Evolutionary conservation across 2,329 filamentous ascomycete genomes (phyloP).

Genomic region (Proliferodiscus dingleyae): DNA sequence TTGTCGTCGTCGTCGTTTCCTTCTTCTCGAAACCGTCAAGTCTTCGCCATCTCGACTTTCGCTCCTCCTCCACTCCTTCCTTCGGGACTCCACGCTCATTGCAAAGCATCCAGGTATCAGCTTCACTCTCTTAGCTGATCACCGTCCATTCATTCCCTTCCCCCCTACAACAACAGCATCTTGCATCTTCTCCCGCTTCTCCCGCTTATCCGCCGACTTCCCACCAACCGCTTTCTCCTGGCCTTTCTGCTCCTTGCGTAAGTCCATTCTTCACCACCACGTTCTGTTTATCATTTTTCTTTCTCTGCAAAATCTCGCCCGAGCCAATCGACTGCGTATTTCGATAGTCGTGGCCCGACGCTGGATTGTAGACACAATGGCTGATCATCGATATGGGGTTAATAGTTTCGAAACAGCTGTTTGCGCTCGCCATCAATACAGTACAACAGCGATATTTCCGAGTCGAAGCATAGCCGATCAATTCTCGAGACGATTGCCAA

Average conservation of each 20-base stretch:
- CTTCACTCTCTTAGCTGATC: slow-evolving; percentile 42
- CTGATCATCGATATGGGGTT: neutral
- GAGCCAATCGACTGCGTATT: neutral
- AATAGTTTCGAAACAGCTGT: slow-evolving; percentile 2
- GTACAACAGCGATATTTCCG: neutral
- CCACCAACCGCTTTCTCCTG: slow-evolving; percentile 1
- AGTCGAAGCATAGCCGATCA: neutral
- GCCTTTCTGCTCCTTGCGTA: slow-evolving; percentile 13
- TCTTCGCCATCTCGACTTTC: slow-evolving; percentile 10
- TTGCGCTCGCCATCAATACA: neutral
- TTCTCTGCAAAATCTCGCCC: neutral
- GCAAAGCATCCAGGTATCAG: slow-evolving; percentile 34
- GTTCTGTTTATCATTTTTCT: neutral
- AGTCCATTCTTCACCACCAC: slow-evolving; percentile 10
- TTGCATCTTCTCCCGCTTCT: too few relatives aligned
- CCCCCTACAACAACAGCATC: neutral
- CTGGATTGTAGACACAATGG: neutral
- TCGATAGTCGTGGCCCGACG: neutral
- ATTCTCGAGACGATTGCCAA: neutral
- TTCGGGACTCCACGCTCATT: slow-evolving; percentile 33
- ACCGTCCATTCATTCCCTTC: slow-evolving; percentile 35
- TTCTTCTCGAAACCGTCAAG: slow-evolving; percentile 9
- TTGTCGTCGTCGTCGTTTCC: neutral
- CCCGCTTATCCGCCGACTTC: too few relatives aligned
- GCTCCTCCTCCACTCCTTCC: slow-evolving; percentile 14